Evolutionary conservation across 352 stramenopile genomes (phyloP), one percentile per base, ranked within the genome.

Genomic region (Pythium guiyangense): DNA sequence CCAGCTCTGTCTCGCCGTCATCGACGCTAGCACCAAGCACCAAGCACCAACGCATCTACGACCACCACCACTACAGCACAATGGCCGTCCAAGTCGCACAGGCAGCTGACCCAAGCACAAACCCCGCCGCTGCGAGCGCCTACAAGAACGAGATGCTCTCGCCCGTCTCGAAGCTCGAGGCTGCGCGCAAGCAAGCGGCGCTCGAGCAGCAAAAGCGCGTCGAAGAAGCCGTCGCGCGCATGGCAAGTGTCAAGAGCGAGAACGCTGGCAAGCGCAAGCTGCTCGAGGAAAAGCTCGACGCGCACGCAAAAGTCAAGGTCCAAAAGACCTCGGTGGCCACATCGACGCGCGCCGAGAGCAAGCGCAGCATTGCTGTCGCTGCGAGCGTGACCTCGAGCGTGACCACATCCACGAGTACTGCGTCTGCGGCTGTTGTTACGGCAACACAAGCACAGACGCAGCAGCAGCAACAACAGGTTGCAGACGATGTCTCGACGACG

Each of bases 111-210:
- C 73, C 70, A 26, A 71, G 52, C 25, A 29, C 64, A 54, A 42
- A 54, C 25, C 34, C 64, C 54, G 48, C 52, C 54, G n/a, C n/a
- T n/a, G 42, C 51, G 37, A 62, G 66, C 54, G 64, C 34, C 42
- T 78, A 83, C 49, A 74, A 61, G 40, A 73, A 83, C 11, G 69
- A 77, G 27, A 66, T 74, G 61, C 71, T 84, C 49, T 88, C 74
- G 62, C 74, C 74, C 27, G 66, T 90, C 39, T 90, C 83, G n/a
- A 90, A 93, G 63, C 73, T 91, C 52, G 78, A 90, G 52, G 68
- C 73, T 15, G 78, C 78, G 54, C 80, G 77, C 49, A 67, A 86
- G 52, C 73, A 71, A 18, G 73, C 82, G 2, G 70, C 74, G 9
- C 52, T 74, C n/a, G 77, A 90, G 59, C 83, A 91, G 71, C 69